These are phyloP conservation scores for Cyclocybe cylindracea DNA, from an alignment of 768 basidiomycete genomes.

Conservation along the genomic window DNA sequence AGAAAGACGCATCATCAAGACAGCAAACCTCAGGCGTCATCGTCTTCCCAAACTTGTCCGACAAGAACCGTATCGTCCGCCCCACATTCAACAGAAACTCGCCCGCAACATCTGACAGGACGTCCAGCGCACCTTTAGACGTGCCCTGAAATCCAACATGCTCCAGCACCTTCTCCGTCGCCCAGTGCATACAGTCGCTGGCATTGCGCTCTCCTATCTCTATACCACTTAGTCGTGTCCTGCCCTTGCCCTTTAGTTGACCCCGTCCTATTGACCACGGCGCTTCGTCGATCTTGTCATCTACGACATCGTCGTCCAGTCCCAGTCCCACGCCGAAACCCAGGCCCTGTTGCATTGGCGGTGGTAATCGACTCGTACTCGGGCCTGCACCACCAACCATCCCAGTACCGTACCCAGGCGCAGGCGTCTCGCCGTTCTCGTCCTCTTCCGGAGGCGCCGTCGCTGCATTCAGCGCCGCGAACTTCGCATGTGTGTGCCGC, in stretches of 20 bases:
- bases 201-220: constrained; percentile 66
- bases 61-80: constrained; percentile 76
- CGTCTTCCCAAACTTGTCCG: constrained; percentile 75
- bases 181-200: constrained; percentile 68
- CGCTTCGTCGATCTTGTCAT: constrained; percentile 58
- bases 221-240: constrained; percentile 29
- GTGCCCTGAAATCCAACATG: constrained; percentile 92
- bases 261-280: constrained; percentile 46
- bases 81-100: constrained; percentile 89
- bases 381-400: constrained; percentile 21
- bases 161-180: constrained; percentile 76
- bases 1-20: constrained; percentile 12
- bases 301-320: constrained; percentile 35
- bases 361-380: constrained; percentile 7
- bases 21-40: constrained; percentile 87
- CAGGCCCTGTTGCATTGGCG: background rate
- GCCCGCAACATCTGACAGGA: constrained; percentile 72
- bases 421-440: constrained; percentile 36
- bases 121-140: constrained; percentile 74
- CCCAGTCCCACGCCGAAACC: constrained; percentile 17
- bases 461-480: constrained; percentile 53
- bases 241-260: constrained; percentile 26
- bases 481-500: constrained; percentile 71
- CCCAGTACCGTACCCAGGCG: constrained; percentile 22
- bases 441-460: constrained; percentile 33